A percentile compares a stretch with the other conserved stretches of the same genome.
These are phyloP conservation scores for Conticribra weissflogii DNA, from an alignment of 108 stramenopile species.

Conservation along the genomic window DNA sequence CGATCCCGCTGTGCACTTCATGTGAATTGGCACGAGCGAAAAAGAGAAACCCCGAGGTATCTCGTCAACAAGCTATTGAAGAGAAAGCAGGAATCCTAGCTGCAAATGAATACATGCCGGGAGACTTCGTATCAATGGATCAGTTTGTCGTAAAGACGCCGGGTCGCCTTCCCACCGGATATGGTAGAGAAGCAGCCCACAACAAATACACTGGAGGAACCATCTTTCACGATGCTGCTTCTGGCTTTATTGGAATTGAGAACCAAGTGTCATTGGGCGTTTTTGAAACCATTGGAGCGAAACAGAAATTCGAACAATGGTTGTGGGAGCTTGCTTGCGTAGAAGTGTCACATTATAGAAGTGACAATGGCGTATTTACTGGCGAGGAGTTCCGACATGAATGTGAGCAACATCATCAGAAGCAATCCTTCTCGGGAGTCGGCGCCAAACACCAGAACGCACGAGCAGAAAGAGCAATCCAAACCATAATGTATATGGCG, in stretches of 20 bases:
- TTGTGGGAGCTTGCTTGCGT: slow-evolving; percentile 15
- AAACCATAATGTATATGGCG: too few species aligned
- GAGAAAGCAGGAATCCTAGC: too few species aligned
- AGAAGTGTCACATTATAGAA: slow-evolving; percentile 25
- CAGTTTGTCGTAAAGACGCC: slow-evolving; percentile 1
- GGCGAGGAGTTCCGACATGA: too few species aligned
- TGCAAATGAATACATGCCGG: too few species aligned
- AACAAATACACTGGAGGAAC: slow-evolving; percentile 45
- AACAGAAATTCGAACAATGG: slow-evolving; percentile 31
- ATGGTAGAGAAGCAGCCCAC: slow-evolving; percentile 32
- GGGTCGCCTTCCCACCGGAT: slow-evolving; percentile 36
- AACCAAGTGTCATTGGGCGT: too few species aligned
- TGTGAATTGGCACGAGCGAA: too few species aligned
- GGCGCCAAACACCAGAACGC: too few species aligned
- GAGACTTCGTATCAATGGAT: neutral
- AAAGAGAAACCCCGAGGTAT: too few species aligned
- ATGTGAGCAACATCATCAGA: slow-evolving; percentile 23
- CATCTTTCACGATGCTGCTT: slow-evolving; percentile 50
- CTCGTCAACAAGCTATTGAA: too few species aligned
- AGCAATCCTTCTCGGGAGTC: slow-evolving; percentile 37
- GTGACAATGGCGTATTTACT: slow-evolving; percentile 44
- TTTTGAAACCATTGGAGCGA: too few species aligned
- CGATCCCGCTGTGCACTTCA: too few species aligned
- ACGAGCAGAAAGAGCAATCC: too few species aligned
- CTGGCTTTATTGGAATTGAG: slow-evolving; percentile 3